Evolutionary conservation across 1,284 basidiomycete genomes (phyloP), one percentile per base, ranked within the genome.

Genomic region (Mrakiaceae sp.): DNA sequence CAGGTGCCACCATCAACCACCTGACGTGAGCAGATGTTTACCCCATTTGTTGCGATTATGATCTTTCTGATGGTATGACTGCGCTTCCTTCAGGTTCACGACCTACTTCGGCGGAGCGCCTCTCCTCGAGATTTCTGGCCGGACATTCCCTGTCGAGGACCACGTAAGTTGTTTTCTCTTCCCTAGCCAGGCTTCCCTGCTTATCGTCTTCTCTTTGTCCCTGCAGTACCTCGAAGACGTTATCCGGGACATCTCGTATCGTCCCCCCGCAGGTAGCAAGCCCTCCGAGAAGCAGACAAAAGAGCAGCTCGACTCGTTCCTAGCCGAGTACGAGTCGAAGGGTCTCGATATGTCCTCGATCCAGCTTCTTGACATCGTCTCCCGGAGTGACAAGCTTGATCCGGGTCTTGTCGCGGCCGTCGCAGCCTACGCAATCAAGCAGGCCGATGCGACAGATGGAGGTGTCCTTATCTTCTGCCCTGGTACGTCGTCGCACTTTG

Each of bases 1-100:
- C 76, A 76, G 76, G 74, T 61, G 91, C 91, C 1, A 94, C 91
- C 0, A 92, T 94, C 76, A 92, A 94, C 71, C 87, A 92, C 68
- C 81, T 89, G 70, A 84, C 82, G 39, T 27, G 27, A 27, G 27
- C 27, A 27, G 27, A 27, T 27, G 27, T 27, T 27, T 27, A 27
- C 27, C 27, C 27, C 27, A 27, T 2, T 27, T 27, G 27, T 27
- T 27, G 27, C 27, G 27, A 27, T 27, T 27, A 27, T 27, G 27
- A 27, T 27, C 27, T 27, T 27, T 27, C 27, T 27, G 27, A 27
- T 2, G 27, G 27, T 27, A 27, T 27, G 27, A 27, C 27, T 27
- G 27, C 27, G 27, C 27, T 27, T 27, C 27, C 27, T 27, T 27
- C 27, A 27, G 27, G 27, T 95, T 95, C 70, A 76, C 77, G 67